phyloP scores from a whole-genome alignment of 2,329 filamentous ascomycete species.

The Chaetomiaceae sp. region DNA sequence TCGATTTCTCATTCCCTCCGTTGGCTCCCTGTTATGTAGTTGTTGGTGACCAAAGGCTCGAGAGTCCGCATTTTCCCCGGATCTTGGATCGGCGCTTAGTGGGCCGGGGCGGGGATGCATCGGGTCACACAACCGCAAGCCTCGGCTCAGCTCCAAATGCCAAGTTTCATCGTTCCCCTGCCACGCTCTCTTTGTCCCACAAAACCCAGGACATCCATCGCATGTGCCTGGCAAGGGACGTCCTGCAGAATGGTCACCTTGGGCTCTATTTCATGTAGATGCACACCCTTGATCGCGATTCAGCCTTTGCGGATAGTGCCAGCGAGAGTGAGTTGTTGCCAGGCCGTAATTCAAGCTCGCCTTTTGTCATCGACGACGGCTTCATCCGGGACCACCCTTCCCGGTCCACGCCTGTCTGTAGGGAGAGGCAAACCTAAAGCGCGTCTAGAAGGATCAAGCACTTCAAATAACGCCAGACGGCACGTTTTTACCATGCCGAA shows the following conservation, averaged over 20 bases:
- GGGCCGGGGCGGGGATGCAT: constrained; percentile 4
- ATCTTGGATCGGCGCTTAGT: constrained; percentile 9
- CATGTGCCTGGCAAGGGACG: neutral
- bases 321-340: neutral
- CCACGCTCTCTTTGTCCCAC: neutral
- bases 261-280: neutral
- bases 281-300: neutral
- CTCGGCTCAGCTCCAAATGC: constrained; percentile 13
- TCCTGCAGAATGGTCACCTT: neutral
- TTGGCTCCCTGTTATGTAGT: too few species aligned
- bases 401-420: too few species aligned
- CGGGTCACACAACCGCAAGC: neutral
- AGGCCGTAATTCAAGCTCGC: neutral
- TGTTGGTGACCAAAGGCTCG: too few species aligned
- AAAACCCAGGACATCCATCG: neutral
- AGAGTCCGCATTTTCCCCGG: constrained; percentile 10
- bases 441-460: too few species aligned
- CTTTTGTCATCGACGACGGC: neutral
- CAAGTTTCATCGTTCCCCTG: neutral
- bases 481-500: neutral
- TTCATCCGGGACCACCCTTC: too few species aligned
- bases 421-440: too few species aligned
- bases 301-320: neutral
- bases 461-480: neutral
- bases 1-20: too few species aligned